A percentile compares a stretch with the other conserved stretches of the same genome.
Evolutionary conservation across 139 green algal species (phyloP).

Genomic region (Limnomonas spitsbergensis): DNA sequence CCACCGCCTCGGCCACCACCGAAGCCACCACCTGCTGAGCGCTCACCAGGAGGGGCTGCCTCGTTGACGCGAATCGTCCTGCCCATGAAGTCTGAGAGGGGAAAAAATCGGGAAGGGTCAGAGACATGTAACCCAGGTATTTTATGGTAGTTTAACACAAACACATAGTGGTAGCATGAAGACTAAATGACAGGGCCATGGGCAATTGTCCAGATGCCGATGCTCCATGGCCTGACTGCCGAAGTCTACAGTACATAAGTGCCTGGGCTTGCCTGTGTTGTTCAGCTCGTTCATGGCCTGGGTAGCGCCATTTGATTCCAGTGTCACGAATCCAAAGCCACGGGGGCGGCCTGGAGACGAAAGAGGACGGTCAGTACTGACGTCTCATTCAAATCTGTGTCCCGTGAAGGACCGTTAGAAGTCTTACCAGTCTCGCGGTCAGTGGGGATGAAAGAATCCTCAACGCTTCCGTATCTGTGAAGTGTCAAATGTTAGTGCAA

Average conservation of each 20-base stretch:
- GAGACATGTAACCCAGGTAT: too few species aligned
- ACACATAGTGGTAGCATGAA: too few species aligned
- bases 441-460: conserved; percentile 35
- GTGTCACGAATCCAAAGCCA: conserved; percentile 76
- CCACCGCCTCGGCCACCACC: too few species aligned
- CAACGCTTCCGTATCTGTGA: conserved; percentile 9
- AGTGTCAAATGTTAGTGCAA: neutral
- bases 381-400: too few species aligned
- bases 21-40: neutral
- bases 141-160: too few species aligned
- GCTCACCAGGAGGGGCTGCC: conserved; percentile 1
- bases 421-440: conserved; percentile 27
- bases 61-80: conserved; percentile 7
- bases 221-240: too few species aligned
- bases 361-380: too few species aligned
- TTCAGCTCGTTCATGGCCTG: conserved; percentile 20
- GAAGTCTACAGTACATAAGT: too few species aligned
- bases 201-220: too few species aligned
- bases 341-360: conserved; percentile 40
- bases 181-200: too few species aligned
- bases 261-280: neutral
- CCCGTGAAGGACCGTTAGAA: too few species aligned
- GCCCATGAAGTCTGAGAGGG: conserved; percentile 14
- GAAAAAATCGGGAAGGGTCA: too few species aligned
- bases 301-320: conserved; percentile 34